Evolutionary conservation across 148 eudicot genomes (phyloP), one percentile per base, ranked within the genome.

Genomic region (Vaccinium darrowii): DNA sequence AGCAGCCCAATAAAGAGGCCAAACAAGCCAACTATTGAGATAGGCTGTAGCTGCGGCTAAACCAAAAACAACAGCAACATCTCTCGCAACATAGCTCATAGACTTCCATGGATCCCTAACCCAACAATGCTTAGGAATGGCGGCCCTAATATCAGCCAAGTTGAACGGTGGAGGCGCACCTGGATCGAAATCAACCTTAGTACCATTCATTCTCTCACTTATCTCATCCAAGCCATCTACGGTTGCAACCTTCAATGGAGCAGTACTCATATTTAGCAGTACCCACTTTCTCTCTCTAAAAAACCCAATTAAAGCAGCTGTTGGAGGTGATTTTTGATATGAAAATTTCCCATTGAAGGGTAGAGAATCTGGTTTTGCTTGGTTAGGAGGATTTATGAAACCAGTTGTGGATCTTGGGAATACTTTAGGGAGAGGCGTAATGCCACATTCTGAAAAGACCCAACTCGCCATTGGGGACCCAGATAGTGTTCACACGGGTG

Each of bases 391-490:
- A 36, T 62, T 78, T 50, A 82, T 47, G 6, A 60, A 56, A 23
- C 83, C 89, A n/a, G 91, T 80, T 82, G 86, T 92, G 86, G 95
- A 93, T 86, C 78, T 86, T 39, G 87, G 83, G 88, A 89, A 90
- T 27, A 86, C 65, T 87, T 80, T 86, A 10, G 92, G 93, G 33
- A 93, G 85, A 56, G 96, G 95, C 77, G 88, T 91, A 23, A 93
- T 51, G 12, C 98, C 98, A 85, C 95, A 94, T 92, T 93, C 93
- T 85, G 96, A 90, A 54, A 95, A 85, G 76, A 92, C 93, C 91
- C 89, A 91, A 85, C 90, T 92, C n/a, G 98, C 98, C 98, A 95
- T 95, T 90, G 51, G 18, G 25, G 82, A 76, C 79, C 82, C 84
- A 65, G 69, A 77, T 6, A 18, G 33, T 43, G 73, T 27, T 18